Evolutionary conservation across 2,329 filamentous ascomycete genomes (phyloP).

Genomic region (Septoria linicola): DNA sequence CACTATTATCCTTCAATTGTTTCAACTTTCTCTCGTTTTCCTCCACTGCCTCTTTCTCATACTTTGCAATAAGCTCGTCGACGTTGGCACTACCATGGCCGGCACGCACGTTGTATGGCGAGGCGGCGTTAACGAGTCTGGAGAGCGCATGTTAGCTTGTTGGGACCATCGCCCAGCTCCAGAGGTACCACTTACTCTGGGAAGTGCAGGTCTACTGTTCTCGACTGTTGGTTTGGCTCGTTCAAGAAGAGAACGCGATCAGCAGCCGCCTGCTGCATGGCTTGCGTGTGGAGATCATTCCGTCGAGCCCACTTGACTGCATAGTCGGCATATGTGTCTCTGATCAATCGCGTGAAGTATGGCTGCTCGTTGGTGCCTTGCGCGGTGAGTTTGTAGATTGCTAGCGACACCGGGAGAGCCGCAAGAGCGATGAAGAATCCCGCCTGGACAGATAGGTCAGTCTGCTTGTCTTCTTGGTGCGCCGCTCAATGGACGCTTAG

Average conservation of each 20-base stretch:
- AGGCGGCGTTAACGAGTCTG: constrained; percentile 51
- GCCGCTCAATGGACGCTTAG: not conserved
- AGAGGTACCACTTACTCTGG: constrained; percentile 58
- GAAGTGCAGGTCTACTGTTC: constrained; percentile 56
- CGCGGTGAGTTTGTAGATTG: constrained; percentile 48
- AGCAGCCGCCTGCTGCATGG: constrained; percentile 62
- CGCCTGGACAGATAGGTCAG: constrained; percentile 36
- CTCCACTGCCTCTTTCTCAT: constrained; percentile 57
- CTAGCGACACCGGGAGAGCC: constrained; percentile 46
- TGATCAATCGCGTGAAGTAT: constrained; percentile 54
- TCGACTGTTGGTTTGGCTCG: constrained; percentile 45
- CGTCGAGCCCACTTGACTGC: constrained; percentile 55
- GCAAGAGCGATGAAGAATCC: constrained; percentile 51
- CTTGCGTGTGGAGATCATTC: constrained; percentile 60
- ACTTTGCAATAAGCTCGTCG: constrained; percentile 61
- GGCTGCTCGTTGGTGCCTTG: constrained; percentile 42
- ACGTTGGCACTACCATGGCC: constrained; percentile 59
- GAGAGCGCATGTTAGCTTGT: not conserved
- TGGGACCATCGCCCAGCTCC: not conserved
- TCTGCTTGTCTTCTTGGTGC: not conserved
- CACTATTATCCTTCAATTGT: constrained; percentile 41
- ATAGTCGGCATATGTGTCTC: constrained; percentile 55
- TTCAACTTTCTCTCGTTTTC: constrained; percentile 57
- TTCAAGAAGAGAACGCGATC: constrained; percentile 61
- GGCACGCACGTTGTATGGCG: constrained; percentile 63